Evolutionary conservation across 495 filamentous ascomycete genomes (phyloP), one percentile per base, ranked within the genome.

Genomic region (Chlorociboria aeruginascens): DNA sequence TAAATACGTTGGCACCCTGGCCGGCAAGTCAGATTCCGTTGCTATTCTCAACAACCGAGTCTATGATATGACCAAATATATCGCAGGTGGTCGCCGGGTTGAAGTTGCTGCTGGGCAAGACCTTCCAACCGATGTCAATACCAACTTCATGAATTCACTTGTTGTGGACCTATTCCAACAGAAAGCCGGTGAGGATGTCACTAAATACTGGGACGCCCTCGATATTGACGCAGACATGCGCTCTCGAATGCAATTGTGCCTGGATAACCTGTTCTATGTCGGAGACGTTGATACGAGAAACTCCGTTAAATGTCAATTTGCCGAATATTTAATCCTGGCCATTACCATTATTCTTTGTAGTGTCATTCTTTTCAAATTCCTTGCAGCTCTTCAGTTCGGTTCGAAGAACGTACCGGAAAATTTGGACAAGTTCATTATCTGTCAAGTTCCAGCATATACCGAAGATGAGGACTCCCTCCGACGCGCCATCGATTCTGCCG

Each of bases 391-490:
- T 53, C 92, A 99, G 60, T 97, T 99, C 54, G 81, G 84, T 32
- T 78, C 70, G 60, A 96, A 95, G 71, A 94, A 83, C 47, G 69
- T 88, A 28, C 92, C 92, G 0, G 92, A 97, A 67, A 89, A 95
- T 59, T 73, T 96, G 34, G 92, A 99, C 69, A 97, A 97, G 62
- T 99, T 99, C 61, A 70, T 99, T 60, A 97, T 99, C 64, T 93
- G 86, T 62, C 93, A 95, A 65, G 89, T 99, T 32, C 92, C 92
- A 2, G 92, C 84, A 9, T 99, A 99, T 63, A 99, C 92, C 3
- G 92, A 99, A 69, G 92, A 95, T 58, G 92, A 99, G 64, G 92
- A 99, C 1, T 95, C 90, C 30, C 73, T 99, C 9, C 85, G 92
- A 47, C 88, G 89, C 68, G 93, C 90, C 51, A 92, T 99, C 58